Percentiles rank a stretch among this genome's conserved stretches.
Evolutionary conservation across 768 basidiomycete genomes (phyloP).

Genomic region (Trametes cinnabarina): DNA sequence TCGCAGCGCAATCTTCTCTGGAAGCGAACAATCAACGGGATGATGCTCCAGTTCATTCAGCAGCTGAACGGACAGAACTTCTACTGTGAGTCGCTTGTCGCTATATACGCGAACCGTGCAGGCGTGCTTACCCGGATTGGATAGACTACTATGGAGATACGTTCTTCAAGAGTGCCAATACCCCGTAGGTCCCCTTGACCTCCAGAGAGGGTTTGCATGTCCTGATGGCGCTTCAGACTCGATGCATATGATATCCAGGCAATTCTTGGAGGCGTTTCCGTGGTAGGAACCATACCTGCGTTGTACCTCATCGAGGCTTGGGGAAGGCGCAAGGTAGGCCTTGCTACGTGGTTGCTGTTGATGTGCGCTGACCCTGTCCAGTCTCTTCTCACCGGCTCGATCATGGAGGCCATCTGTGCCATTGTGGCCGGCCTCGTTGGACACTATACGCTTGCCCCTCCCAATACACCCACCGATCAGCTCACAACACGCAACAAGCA

Average conservation of each 20-base stretch:
- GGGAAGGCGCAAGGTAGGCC: constrained; percentile 64
- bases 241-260: constrained; percentile 73
- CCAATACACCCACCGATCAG: constrained; percentile 43
- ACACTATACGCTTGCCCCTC: constrained; percentile 60
- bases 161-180: constrained; percentile 76
- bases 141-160: constrained; percentile 80
- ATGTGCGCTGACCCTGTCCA: constrained; percentile 22
- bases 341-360: background rate
- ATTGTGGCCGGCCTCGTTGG: constrained; percentile 71
- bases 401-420: constrained; percentile 58
- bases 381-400: constrained; percentile 65
- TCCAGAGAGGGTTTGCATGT: background rate
- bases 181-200: constrained; percentile 42
- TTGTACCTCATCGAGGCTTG: constrained; percentile 67
- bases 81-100: constrained; percentile 49
- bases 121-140: constrained; percentile 10
- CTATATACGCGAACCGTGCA: background rate
- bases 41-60: constrained; percentile 81
- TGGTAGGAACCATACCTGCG: constrained; percentile 70
- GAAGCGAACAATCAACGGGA: constrained; percentile 75
- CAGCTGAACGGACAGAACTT: constrained; percentile 82
- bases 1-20: constrained; percentile 63
- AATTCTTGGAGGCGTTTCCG: constrained; percentile 72
- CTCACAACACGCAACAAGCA: constrained; percentile 56
- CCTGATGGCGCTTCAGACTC: constrained; percentile 36